These are phyloP conservation scores for Exophiala sp. DNA, from an alignment of 2,329 filamentous ascomycete genomes.

Conservation along the genomic window DNA sequence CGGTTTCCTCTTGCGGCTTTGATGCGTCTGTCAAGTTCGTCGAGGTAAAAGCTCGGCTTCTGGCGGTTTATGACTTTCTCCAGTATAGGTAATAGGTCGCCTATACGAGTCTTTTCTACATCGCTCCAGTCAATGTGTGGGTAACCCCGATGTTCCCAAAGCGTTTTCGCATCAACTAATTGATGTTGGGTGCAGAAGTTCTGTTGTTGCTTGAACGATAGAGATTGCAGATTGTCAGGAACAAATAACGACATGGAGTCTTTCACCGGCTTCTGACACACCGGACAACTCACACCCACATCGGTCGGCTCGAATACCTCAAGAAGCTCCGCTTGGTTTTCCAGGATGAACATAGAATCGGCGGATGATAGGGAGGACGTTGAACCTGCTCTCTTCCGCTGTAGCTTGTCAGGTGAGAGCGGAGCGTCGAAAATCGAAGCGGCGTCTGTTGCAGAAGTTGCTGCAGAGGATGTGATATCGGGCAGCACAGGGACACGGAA, in stretches of 20 bases:
- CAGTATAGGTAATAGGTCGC: constrained; percentile 53
- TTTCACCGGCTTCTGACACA: constrained; percentile 7
- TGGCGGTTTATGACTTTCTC: constrained; percentile 58
- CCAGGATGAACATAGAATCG: constrained; percentile 18
- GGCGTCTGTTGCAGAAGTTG: constrained; percentile 7
- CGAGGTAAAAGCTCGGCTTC: constrained; percentile 57
- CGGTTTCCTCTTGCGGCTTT: constrained; percentile 22
- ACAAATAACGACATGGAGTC: constrained; percentile 10
- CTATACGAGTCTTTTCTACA: constrained; percentile 52
- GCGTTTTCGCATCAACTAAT: constrained; percentile 17
- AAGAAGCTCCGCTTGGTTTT: constrained; percentile 14
- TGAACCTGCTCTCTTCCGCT: constrained; percentile 16
- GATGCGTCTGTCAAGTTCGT: constrained; percentile 45
- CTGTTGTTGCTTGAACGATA: constrained; percentile 24
- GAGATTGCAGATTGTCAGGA: constrained; percentile 18
- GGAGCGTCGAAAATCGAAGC: constrained; percentile 4
- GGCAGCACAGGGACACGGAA: constrained; percentile 17
- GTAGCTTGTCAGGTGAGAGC: background rate
- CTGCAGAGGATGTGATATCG: constrained; percentile 14
- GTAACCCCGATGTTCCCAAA: constrained; percentile 57
- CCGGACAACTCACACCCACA: constrained; percentile 8
- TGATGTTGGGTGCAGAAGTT: constrained; percentile 26
- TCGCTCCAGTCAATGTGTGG: constrained; percentile 70
- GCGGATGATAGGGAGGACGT: constrained; percentile 24
- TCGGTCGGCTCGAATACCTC: background rate